These are phyloP conservation scores for Trichoderma breve DNA, from an alignment of 2,329 filamentous ascomycete species.

Conservation along the genomic window DNA sequence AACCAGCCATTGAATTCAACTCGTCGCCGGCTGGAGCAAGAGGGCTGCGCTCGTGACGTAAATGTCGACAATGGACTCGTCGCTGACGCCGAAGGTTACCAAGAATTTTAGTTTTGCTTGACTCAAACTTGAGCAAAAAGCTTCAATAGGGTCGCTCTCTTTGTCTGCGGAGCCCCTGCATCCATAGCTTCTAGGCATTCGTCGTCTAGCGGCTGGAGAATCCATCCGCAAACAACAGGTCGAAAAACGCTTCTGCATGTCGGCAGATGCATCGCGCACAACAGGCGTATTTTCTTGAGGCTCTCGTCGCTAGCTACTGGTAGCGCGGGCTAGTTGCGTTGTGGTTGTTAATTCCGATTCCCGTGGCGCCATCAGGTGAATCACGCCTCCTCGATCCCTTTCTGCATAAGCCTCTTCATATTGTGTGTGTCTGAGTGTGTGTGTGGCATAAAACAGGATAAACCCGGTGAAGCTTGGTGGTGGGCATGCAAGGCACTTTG, in stretches of 20 bases:
- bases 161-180: neutral
- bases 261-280: neutral
- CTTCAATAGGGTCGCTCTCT: neutral
- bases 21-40: neutral
- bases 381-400: neutral
- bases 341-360: neutral
- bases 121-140: neutral
- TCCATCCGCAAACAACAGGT: neutral
- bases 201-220: neutral
- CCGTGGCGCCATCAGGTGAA: neutral
- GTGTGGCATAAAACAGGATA: neutral
- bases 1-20: neutral
- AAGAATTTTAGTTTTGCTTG: neutral
- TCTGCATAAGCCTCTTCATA: neutral
- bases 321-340: neutral
- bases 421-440: neutral
- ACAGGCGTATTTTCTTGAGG: neutral
- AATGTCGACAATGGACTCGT: neutral
- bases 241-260: neutral
- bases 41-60: conserved; percentile 4
- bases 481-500: conserved; percentile 18
- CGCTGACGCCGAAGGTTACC: conserved; percentile 11
- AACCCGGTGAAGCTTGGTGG: neutral
- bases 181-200: neutral
- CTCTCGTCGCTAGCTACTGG: neutral